A percentile compares a stretch with the other conserved stretches of the same genome.
These are phyloP conservation scores for Nitzschia sp. DNA, from an alignment of 108 stramenopile genomes.

Conservation along the genomic window DNA sequence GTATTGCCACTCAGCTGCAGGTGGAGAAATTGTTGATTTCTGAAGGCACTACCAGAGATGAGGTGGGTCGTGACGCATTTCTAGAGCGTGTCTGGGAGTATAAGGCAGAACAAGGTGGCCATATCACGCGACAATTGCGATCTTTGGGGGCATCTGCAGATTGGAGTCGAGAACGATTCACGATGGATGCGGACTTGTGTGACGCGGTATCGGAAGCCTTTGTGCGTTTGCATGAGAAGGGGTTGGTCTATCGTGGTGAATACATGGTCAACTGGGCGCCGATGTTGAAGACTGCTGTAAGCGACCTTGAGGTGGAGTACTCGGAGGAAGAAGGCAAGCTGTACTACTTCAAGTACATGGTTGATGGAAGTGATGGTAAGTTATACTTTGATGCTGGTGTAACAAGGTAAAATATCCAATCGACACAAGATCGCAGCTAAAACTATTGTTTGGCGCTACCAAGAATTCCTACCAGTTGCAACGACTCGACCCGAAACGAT, in stretches of 20 bases:
- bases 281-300: constrained; percentile 94
- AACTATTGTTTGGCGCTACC: too few species aligned
- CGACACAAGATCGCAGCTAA: too few species aligned
- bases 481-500: constrained; percentile 97
- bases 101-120: constrained; percentile 95
- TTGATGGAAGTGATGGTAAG: constrained; percentile 74
- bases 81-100: constrained; percentile 88
- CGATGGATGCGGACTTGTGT: constrained; percentile 89
- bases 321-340: constrained; percentile 92
- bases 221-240: constrained; percentile 92
- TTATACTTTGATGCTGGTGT: too few species aligned
- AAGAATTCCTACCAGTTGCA: constrained; percentile 88
- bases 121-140: constrained; percentile 92
- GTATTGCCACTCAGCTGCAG: constrained; percentile 98
- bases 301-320: constrained; percentile 96
- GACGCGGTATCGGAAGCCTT: constrained; percentile 96
- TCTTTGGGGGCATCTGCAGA: constrained; percentile 97
- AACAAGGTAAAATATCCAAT: too few species aligned
- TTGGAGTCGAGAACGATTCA: constrained; percentile 98
- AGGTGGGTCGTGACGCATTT: constrained; percentile 92
- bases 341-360: constrained; percentile 95
- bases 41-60: constrained; percentile 82
- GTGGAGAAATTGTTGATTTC: constrained; percentile 88
- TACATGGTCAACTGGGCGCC: constrained; percentile 99
- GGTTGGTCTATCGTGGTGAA: constrained; percentile 92